Evolutionary conservation across 192 early-diverging fungal genomes (phyloP).

Genomic region (Gigaspora rosea): DNA sequence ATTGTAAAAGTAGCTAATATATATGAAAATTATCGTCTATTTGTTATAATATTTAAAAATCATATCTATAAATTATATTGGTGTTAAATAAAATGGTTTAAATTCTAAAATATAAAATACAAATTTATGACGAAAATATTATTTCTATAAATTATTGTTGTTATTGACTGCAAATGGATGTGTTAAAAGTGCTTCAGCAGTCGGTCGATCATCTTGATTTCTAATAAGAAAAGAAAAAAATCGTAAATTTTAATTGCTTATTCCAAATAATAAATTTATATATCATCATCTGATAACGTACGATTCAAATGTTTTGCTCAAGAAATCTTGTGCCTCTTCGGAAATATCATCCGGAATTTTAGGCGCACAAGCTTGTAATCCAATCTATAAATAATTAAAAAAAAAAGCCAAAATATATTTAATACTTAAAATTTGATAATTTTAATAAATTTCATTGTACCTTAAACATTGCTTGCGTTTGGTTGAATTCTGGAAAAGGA

Average conservation of each 20-base stretch:
- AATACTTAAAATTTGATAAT: constrained; percentile 37
- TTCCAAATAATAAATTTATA: neutral
- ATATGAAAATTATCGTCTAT: too few relatives aligned
- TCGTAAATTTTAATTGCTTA: too few relatives aligned
- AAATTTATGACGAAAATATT: too few relatives aligned
- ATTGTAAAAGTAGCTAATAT: too few relatives aligned
- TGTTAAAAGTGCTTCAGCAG: constrained; percentile 10
- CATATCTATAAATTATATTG: too few relatives aligned
- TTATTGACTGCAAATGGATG: constrained; percentile 16
- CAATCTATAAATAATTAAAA: constrained; percentile 69
- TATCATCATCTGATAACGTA: constrained; percentile 43
- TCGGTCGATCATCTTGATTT: constrained; percentile 24
- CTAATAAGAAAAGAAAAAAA: neutral
- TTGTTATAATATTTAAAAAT: too few relatives aligned
- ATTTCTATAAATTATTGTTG: too few relatives aligned
- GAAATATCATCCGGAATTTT: constrained; percentile 78
- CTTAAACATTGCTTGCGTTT: constrained; percentile 81
- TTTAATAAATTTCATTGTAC: constrained; percentile 43
- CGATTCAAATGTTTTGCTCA: constrained; percentile 74
- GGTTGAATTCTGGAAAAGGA: constrained; percentile 82
- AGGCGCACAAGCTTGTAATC: constrained; percentile 72
- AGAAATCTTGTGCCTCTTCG: constrained; percentile 71
- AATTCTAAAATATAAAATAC: too few relatives aligned
- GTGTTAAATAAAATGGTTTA: too few relatives aligned
- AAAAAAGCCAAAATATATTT: constrained; percentile 17